These are phyloP conservation scores for Saitozyma sp. DNA, from an alignment of 768 basidiomycete species.

Conservation along the genomic window DNA sequence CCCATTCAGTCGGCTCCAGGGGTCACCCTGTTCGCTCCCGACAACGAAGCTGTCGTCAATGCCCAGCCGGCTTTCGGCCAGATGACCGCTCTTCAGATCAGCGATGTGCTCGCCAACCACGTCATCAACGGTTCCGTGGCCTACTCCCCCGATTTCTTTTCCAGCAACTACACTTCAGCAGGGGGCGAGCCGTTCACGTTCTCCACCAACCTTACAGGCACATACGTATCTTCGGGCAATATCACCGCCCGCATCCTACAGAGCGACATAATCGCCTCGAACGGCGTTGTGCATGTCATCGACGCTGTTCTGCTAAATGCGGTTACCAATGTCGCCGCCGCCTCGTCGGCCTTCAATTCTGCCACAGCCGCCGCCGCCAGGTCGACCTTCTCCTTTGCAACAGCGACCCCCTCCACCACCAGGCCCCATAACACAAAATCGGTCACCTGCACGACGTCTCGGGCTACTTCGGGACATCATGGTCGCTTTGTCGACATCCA, in stretches of 20 bases:
- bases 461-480: no score
- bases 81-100: slow-evolving; percentile 58
- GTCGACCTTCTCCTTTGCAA: no score
- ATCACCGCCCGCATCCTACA: slow-evolving; percentile 61
- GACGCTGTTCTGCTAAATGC: slow-evolving; percentile 52
- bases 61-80: slow-evolving; percentile 51
- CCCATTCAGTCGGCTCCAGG: slow-evolving; percentile 57
- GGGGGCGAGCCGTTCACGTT: slow-evolving; percentile 62
- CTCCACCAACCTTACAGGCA: slow-evolving; percentile 61
- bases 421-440: no score
- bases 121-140: slow-evolving; percentile 67
- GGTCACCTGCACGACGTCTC: no score
- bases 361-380: slow-evolving; percentile 37
- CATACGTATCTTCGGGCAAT: slow-evolving; percentile 59
- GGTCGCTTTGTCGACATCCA: no score
- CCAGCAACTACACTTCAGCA: slow-evolving; percentile 58
- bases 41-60: slow-evolving; percentile 58
- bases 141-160: slow-evolving; percentile 61
- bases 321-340: slow-evolving; percentile 46
- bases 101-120: slow-evolving; percentile 62
- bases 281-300: slow-evolving; percentile 67
- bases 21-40: slow-evolving; percentile 69
- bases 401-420: no score
- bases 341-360: slow-evolving; percentile 43
- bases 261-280: slow-evolving; percentile 63